phyloP scores from a whole-genome alignment of 148 eudicot species.

The Chenopodium quinoa region DNA sequence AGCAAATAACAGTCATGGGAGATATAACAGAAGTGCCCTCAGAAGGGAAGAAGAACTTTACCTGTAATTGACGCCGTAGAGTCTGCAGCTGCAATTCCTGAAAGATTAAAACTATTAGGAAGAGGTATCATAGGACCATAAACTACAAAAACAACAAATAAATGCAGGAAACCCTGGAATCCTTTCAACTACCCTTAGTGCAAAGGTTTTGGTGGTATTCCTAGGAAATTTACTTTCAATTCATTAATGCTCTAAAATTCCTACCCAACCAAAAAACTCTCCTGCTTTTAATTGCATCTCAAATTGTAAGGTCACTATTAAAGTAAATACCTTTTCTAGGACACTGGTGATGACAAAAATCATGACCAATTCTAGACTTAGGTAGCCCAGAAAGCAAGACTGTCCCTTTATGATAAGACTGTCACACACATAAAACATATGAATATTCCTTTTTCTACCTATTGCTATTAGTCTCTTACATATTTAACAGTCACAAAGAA shows the following conservation, averaged over 20 bases:
- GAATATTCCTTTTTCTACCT: too few relatives aligned
- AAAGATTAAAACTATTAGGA: slow-evolving; percentile 26
- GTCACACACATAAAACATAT: too few relatives aligned
- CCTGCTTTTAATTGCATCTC: background rate
- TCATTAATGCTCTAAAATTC: background rate
- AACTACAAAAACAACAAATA: background rate
- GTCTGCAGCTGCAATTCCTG: slow-evolving; percentile 70
- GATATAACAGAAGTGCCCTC: background rate
- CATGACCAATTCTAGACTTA: background rate
- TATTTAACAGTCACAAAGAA: background rate
- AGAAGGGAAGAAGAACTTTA: slow-evolving; percentile 25
- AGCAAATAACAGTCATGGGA: background rate
- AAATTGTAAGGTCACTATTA: background rate
- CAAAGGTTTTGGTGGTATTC: background rate
- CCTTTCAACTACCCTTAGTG: background rate
- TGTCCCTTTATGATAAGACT: background rate
- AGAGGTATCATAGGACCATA: background rate
- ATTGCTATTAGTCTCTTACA: too few relatives aligned
- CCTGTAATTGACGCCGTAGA: slow-evolving; percentile 60
- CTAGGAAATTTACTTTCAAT: background rate
- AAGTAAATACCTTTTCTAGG: background rate
- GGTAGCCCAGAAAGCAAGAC: background rate
- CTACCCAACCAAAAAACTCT: background rate
- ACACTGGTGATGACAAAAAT: background rate
- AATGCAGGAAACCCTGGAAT: background rate